Conservation (phyloP, 441 rosid species). For the Adansonia grandidieri region DNA sequence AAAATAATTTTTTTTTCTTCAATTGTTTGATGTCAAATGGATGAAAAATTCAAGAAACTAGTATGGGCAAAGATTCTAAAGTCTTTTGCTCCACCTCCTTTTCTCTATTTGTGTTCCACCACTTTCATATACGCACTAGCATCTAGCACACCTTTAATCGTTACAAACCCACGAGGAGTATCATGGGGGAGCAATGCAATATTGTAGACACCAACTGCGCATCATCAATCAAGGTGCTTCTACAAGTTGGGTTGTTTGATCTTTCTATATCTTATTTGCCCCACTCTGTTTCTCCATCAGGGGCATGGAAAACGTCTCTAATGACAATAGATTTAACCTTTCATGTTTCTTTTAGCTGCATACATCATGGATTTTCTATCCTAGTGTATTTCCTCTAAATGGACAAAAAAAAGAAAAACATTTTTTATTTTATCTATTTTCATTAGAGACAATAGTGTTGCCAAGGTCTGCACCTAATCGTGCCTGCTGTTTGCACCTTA, state of each 20-base stretch:
- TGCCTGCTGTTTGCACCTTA: no score
- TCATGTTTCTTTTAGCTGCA: neutral
- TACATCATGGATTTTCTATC: neutral
- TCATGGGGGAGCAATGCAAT: neutral
- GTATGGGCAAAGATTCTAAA: neutral
- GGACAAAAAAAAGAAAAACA: neutral
- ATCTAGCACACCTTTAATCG: neutral
- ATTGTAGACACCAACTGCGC: neutral
- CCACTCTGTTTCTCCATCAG: neutral
- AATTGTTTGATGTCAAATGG: neutral
- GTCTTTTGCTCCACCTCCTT: neutral
- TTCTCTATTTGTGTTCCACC: neutral
- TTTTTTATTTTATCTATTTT: neutral
- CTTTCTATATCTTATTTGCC: neutral
- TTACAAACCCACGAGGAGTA: neutral
- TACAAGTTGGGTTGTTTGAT: neutral
- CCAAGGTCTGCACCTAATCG: no score
- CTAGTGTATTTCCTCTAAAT: neutral
- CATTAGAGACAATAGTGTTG: no score
- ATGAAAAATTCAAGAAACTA: slow-evolving; percentile 4
- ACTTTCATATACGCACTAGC: neutral
- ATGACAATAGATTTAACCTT: neutral
- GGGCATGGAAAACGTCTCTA: neutral
- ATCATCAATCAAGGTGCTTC: slow-evolving; percentile 1
- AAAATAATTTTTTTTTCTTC: neutral